phyloP scores from a whole-genome alignment of 805 yeast genomes.

The Ogataea nitratoaversa region DNA sequence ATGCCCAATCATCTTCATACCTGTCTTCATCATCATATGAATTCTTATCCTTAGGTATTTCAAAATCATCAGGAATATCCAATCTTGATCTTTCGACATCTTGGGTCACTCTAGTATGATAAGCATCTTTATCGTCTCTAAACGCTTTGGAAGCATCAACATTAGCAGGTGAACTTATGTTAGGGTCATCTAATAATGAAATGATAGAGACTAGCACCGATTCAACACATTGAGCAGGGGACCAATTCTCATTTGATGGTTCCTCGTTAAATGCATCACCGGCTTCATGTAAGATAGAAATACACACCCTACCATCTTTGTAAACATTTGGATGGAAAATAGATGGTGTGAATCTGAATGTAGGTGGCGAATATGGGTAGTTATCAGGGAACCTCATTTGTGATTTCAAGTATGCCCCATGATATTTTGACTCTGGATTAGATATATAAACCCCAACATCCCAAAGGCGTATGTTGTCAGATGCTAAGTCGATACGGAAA shows the following conservation, averaged over 20 bases:
- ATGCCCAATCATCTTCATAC: conserved; percentile 52
- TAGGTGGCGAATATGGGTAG: conserved; percentile 91
- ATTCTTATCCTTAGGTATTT: conserved; percentile 54
- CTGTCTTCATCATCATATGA: conserved; percentile 43
- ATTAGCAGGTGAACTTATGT: conserved; percentile 93
- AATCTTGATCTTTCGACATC: conserved; percentile 81
- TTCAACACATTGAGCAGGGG: conserved; percentile 97
- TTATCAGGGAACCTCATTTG: conserved; percentile 91
- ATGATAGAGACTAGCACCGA: conserved; percentile 88
- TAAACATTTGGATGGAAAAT: conserved; percentile 95
- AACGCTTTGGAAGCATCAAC: conserved; percentile 77
- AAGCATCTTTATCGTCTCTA: conserved; percentile 78
- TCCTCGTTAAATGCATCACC: conserved; percentile 97
- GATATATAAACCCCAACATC: conserved; percentile 90
- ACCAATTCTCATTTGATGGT: conserved; percentile 94
- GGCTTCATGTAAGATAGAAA: conserved; percentile 90
- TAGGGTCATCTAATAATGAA: conserved; percentile 97
- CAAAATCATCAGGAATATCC: conserved; percentile 84
- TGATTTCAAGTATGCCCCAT: conserved; percentile 92
- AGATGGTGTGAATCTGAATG: conserved; percentile 87
- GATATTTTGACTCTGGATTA: conserved; percentile 82
- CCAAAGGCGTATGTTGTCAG: conserved; percentile 61
- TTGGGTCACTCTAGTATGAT: conserved; percentile 66
- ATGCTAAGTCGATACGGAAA: conserved; percentile 38
- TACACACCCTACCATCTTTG: conserved; percentile 93